A percentile compares a stretch with the other conserved stretches of the same genome.
These are phyloP conservation scores for Aspergillus neotritici DNA, from an alignment of 2,329 filamentous ascomycete species.

Conservation along the genomic window DNA sequence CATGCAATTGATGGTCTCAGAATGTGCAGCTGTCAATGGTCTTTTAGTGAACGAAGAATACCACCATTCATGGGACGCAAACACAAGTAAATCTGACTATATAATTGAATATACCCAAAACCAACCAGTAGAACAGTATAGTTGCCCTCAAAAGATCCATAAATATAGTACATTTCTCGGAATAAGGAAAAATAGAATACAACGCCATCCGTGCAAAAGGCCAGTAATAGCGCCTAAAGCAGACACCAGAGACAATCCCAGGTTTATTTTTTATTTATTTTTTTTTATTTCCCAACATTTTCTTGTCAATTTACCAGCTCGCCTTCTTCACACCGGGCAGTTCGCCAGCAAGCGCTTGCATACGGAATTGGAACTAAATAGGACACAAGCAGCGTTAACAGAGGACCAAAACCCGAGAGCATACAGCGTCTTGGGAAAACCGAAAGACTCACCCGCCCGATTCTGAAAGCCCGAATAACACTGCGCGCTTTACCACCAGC, in stretches of 20 bases:
- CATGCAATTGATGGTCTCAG: neutral
- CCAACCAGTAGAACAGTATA: neutral
- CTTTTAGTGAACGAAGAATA: neutral
- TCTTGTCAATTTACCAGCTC: slow-evolving; percentile 64
- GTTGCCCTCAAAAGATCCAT: neutral
- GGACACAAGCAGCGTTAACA: slow-evolving; percentile 17
- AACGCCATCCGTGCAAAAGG: slow-evolving; percentile 24
- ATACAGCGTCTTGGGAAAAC: neutral
- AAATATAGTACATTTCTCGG: slow-evolving; percentile 14
- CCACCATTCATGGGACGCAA: too few species aligned
- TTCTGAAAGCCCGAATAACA: slow-evolving; percentile 88
- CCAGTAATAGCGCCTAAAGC: slow-evolving; percentile 16
- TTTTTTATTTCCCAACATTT: slow-evolving; percentile 8
- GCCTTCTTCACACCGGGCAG: slow-evolving; percentile 93
- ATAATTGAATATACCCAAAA: neutral
- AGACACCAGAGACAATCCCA: too few species aligned
- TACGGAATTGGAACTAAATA: slow-evolving; percentile 79
- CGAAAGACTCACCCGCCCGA: slow-evolving; percentile 69
- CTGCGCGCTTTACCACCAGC: slow-evolving; percentile 83
- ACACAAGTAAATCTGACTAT: too few species aligned
- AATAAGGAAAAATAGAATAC: slow-evolving; percentile 7
- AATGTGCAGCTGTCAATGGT: neutral
- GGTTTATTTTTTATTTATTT: neutral
- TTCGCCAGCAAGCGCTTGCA: slow-evolving; percentile 78
- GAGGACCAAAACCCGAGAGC: neutral